These are phyloP conservation scores for Neofusicoccum laricinum DNA, from an alignment of 2,329 filamentous ascomycete genomes.

Conservation along the genomic window DNA sequence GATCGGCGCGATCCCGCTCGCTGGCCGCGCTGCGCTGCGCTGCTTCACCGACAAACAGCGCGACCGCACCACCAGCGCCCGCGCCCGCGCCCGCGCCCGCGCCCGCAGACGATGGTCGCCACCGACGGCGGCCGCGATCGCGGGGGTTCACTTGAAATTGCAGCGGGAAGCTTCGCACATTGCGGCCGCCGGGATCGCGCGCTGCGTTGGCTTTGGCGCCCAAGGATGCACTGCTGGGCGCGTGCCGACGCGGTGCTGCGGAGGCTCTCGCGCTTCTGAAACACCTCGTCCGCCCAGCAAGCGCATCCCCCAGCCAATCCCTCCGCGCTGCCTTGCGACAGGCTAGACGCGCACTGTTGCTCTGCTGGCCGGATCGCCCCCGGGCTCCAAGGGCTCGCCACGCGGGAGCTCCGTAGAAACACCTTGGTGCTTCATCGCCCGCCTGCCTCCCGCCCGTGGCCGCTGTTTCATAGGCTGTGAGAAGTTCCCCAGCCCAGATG, in stretches of 20 bases:
- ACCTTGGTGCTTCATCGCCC: conserved; percentile 12
- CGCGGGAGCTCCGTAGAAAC: conserved; percentile 8
- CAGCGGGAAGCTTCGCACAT: not conserved
- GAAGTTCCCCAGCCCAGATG: not conserved
- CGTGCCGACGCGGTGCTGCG: conserved; percentile 4
- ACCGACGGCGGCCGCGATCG: not conserved
- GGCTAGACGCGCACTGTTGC: conserved; percentile 2
- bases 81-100: not conserved
- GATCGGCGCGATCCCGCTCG: not conserved
- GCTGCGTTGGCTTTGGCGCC: not conserved
- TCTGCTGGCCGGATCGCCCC: not conserved
- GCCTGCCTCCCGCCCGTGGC: not conserved
- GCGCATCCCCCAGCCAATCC: conserved; percentile 6
- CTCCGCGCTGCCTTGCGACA: not conserved
- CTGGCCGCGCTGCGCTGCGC: not conserved
- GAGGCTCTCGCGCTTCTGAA: conserved; percentile 14
- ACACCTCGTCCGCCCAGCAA: not conserved
- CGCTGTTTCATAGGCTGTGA: conserved; percentile 12
- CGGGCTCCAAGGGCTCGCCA: not conserved
- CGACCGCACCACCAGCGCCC: not conserved
- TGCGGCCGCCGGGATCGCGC: not conserved
- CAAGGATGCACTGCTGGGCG: not conserved
- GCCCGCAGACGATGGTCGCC: not conserved
- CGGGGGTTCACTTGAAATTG: not conserved
- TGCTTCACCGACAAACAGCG: not conserved